phyloP scores from a whole-genome alignment of 2,329 filamentous ascomycete species.

The Colletotrichum camelliae region DNA sequence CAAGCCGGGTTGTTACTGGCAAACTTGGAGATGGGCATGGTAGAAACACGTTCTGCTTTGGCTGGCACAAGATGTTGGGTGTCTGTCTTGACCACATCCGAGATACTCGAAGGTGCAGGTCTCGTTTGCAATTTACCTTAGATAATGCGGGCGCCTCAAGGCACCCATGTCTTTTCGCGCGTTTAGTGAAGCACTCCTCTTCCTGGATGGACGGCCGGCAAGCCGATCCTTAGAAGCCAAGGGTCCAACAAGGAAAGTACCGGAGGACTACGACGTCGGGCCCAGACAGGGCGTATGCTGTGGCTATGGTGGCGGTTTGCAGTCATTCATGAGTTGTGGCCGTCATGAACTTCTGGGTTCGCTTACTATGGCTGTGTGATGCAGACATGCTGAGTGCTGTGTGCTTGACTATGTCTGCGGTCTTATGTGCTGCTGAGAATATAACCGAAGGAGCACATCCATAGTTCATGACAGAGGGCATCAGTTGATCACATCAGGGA shows the following conservation, averaged over 20 bases:
- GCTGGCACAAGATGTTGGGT: background rate
- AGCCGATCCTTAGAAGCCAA: background rate
- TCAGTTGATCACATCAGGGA: background rate
- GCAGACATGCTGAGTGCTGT: background rate
- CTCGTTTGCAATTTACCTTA: background rate
- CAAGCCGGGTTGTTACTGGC: background rate
- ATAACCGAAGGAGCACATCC: background rate
- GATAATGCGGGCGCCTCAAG: background rate
- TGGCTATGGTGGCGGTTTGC: background rate
- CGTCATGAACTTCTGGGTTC: background rate
- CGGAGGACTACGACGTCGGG: background rate
- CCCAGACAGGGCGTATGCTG: background rate
- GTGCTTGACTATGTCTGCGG: background rate
- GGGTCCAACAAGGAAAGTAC: background rate
- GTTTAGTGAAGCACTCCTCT: background rate
- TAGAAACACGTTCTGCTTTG: background rate
- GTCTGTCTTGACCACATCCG: background rate
- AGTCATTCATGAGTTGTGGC: background rate
- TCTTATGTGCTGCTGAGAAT: background rate
- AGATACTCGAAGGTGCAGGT: background rate
- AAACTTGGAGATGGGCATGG: background rate
- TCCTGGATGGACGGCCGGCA: background rate
- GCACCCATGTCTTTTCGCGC: background rate
- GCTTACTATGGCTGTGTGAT: background rate
- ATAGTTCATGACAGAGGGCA: background rate